phyloP scores from a whole-genome alignment of 768 basidiomycete species.

The Mrakia frigida region DNA sequence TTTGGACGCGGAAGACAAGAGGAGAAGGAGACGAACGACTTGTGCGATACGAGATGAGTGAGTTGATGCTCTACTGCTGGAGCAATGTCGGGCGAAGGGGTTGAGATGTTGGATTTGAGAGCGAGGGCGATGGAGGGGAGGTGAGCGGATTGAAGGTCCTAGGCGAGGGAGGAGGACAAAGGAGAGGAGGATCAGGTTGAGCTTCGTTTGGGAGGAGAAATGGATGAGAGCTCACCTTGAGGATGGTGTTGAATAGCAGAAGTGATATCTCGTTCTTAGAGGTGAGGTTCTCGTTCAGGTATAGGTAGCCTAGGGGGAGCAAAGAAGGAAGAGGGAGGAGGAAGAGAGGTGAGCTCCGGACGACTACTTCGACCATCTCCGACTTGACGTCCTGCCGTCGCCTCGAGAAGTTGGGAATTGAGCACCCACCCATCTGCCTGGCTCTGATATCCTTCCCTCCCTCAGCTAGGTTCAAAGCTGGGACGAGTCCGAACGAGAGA shows the following conservation, averaged over 20 bases:
- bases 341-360: not conserved
- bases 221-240: slow-evolving; percentile 56
- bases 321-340: slow-evolving; percentile 7
- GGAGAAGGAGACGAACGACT: slow-evolving; percentile 58
- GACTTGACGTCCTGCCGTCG: no score
- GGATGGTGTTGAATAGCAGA: slow-evolving; percentile 79
- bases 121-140: slow-evolving; percentile 63
- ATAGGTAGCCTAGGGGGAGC: slow-evolving; percentile 60
- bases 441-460: slow-evolving; percentile 52
- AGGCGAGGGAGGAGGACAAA: not conserved
- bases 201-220: not conserved
- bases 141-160: slow-evolving; percentile 67
- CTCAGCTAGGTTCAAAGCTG: slow-evolving; percentile 72
- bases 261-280: slow-evolving; percentile 63
- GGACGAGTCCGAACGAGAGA: slow-evolving; percentile 66
- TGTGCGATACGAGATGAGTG: slow-evolving; percentile 61
- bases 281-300: slow-evolving; percentile 69
- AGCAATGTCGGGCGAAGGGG: slow-evolving; percentile 61
- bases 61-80: slow-evolving; percentile 69
- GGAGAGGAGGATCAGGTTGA: not conserved
- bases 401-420: slow-evolving; percentile 14
- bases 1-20: slow-evolving; percentile 5
- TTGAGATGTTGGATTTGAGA: slow-evolving; percentile 61
- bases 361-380: not conserved
- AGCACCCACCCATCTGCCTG: slow-evolving; percentile 65